Base-by-base conservation (phyloP, 257 asterid species). In the Nicotiana tomentosiformis region DNA sequence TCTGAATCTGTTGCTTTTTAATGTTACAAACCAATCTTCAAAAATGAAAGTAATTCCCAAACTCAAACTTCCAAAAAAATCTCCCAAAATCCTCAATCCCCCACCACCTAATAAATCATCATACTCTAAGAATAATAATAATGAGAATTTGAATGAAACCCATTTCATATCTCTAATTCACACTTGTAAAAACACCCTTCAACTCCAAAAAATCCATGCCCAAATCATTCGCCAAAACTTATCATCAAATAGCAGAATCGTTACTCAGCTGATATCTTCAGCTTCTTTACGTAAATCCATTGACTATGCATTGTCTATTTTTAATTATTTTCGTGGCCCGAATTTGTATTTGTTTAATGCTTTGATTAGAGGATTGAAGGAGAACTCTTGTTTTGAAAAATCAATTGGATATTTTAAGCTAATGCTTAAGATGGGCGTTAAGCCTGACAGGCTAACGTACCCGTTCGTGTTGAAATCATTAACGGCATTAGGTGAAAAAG, bases 401-500 rank as follows among this genome's bases (percentile, higher is more conserved):
- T 35, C 84, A 1, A 32, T 89, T 57, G 57, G 16, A 39, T 81
- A 69, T 74, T 89, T 82, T 74, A 86, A 76, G 81, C 65, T 68
- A 43, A 87, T 89, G 92, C 1, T 78, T 61, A 82, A 58, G 70
- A 77, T 66, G 67, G 56, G 72, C 81, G 58, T 89, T 30, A 82
- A 68, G 23, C 92, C 92, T 20, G 81, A 78, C 23, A 72, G 82
- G 84, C 84, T 87, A 3, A 87, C 92, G 15, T 86, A 80, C 23
- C 92, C 92, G 1, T 89, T 89, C 55, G 88, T 89, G 51, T 62
- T 89, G 55, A 89, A 89, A 79, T 81, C 89, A 1, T 35, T 87
- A 0, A 85, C 26, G 35, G 88, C 80, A 0, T 82, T 89, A 65
- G 77, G 86, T 58, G 84, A 77, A 5, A 77, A 81, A 51, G 17